Evolutionary conservation across 225 moss, liverwort and hornwort genomes (phyloP).

Genomic region (Takakia lepidozioides): DNA sequence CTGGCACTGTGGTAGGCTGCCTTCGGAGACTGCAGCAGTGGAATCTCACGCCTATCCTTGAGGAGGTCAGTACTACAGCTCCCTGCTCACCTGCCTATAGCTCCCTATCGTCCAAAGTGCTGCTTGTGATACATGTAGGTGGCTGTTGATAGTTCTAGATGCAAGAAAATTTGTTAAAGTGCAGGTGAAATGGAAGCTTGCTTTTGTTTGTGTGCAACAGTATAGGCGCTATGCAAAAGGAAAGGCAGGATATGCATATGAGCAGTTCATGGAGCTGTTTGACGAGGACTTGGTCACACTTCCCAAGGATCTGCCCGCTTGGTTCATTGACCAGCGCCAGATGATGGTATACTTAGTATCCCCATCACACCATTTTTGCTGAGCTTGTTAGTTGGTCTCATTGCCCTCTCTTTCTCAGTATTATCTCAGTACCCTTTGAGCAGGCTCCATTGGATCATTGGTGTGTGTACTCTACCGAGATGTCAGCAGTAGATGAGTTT

Average conservation of each 20-base stretch:
- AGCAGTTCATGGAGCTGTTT: slow-evolving; percentile 99
- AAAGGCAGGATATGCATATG: slow-evolving; percentile 94
- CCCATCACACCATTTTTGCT: not conserved
- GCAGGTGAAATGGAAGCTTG: too few species aligned
- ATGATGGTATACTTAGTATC: slow-evolving; percentile 68
- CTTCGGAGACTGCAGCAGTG: slow-evolving; percentile 89
- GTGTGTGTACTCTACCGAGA: too few species aligned
- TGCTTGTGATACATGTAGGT: too few species aligned
- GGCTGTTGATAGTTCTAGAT: too few species aligned
- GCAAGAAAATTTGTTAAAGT: too few species aligned
- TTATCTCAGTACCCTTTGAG: too few species aligned
- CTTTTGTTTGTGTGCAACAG: slow-evolving; percentile 34
- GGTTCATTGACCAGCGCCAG: slow-evolving; percentile 94
- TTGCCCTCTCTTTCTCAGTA: too few species aligned
- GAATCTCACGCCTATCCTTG: slow-evolving; percentile 88
- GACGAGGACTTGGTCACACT: slow-evolving; percentile 92
- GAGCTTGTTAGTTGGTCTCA: not conserved
- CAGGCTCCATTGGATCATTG: too few species aligned
- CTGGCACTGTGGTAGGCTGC: slow-evolving; percentile 95
- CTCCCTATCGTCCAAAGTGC: too few species aligned
- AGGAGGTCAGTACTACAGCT: slow-evolving; percentile 52
- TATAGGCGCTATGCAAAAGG: slow-evolving; percentile 96
- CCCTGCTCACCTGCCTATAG: too few species aligned
- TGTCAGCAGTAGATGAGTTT: too few species aligned
- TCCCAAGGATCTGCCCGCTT: slow-evolving; percentile 71